Conservation (phyloP, 306 rosid species). For the Cyamopsis tetragonoloba region DNA sequence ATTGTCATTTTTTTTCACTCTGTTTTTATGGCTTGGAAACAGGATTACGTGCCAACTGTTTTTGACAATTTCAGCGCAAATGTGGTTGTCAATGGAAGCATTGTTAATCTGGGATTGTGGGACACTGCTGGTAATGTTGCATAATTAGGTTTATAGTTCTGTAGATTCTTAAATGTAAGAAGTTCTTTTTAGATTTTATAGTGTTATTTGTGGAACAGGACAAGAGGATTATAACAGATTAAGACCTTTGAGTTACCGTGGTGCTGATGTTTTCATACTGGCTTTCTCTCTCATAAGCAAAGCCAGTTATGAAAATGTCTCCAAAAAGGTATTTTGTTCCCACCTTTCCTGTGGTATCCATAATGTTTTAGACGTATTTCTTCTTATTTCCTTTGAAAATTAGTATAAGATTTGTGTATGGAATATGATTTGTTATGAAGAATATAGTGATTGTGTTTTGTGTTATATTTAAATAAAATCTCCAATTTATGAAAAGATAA, state of each 20-base stretch:
- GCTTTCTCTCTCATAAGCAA: constrained; percentile 70
- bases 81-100: constrained; percentile 94
- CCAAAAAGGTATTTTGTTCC: constrained; percentile 46
- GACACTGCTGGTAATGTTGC: constrained; percentile 92
- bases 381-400: neutral
- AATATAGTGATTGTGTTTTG: neutral
- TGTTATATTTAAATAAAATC: constrained; percentile 6
- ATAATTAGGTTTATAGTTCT: constrained; percentile 1
- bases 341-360: neutral
- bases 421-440: neutral
- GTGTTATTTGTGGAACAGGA: constrained; percentile 46
- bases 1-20: neutral
- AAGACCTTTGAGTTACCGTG: constrained; percentile 74
- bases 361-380: constrained; percentile 11
- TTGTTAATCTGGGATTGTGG: constrained; percentile 98
- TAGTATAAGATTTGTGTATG: neutral
- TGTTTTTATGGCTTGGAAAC: constrained; percentile 40
- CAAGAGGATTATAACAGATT: constrained; percentile 71
- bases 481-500: neutral
- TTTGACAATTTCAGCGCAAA: constrained; percentile 99
- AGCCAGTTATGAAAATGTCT: constrained; percentile 71
- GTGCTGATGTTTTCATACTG: constrained; percentile 65
- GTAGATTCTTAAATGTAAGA: neutral
- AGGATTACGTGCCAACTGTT: constrained; percentile 97
- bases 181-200: constrained; percentile 34